Percentiles rank a stretch among this genome's conserved stretches.
Evolutionary conservation across 2,329 filamentous ascomycete species (phyloP).

Genomic region (Thermothelomyces thermophilus): DNA sequence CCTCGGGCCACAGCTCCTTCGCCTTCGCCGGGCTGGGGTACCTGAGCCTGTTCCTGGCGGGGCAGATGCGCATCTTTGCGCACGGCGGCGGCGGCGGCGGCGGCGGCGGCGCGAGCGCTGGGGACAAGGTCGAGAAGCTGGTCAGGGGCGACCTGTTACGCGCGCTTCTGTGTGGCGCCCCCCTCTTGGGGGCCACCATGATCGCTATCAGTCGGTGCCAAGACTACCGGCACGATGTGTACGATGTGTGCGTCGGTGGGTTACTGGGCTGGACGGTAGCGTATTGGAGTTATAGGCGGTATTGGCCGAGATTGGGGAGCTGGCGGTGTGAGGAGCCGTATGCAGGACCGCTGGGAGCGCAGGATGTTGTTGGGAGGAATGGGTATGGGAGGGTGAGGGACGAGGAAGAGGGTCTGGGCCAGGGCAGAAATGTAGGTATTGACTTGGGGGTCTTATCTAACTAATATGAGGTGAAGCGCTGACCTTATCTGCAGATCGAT

Average conservation of each 20-base stretch:
- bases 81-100: slow-evolving; percentile 29
- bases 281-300: slow-evolving; percentile 60
- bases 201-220: slow-evolving; percentile 64
- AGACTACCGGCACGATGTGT: slow-evolving; percentile 66
- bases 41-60: slow-evolving; percentile 61
- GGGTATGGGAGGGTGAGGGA: slow-evolving; percentile 43
- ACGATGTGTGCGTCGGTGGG: slow-evolving; percentile 58
- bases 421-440: slow-evolving; percentile 33
- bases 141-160: slow-evolving; percentile 46
- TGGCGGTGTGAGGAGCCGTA: slow-evolving; percentile 52
- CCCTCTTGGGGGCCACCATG: slow-evolving; percentile 56
- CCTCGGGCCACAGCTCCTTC: slow-evolving; percentile 73
- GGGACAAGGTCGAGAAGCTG: slow-evolving; percentile 25
- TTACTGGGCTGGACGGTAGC: slow-evolving; percentile 53
- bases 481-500: slow-evolving; percentile 12
- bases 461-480: slow-evolving; percentile 9
- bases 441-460: not conserved
- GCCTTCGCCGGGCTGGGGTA: slow-evolving; percentile 74
- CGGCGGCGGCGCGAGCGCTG: slow-evolving; percentile 15
- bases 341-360: slow-evolving; percentile 34
- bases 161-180: slow-evolving; percentile 50
- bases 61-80: slow-evolving; percentile 55
- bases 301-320: slow-evolving; percentile 52
- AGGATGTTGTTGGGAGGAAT: slow-evolving; percentile 16
- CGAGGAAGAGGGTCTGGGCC: slow-evolving; percentile 43